Evolutionary conservation across 805 yeast genomes (phyloP), one percentile per base, ranked within the genome.

Genomic region (Candida sphagnicola): DNA sequence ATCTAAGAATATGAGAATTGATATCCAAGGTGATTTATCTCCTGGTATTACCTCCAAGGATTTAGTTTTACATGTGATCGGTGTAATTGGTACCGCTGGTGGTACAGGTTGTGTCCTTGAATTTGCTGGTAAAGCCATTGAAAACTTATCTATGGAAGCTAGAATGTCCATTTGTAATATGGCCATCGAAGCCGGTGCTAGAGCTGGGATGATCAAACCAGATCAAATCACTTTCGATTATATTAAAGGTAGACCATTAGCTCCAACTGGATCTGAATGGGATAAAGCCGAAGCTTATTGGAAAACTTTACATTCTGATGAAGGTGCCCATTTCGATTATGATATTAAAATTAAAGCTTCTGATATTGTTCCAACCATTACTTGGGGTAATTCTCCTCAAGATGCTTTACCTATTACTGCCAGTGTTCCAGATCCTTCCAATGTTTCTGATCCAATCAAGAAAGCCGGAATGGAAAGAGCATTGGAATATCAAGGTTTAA

Each of bases 371-470:
- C 99, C 99, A 50, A 93, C 99, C 17, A 88, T 93, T 45, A 93
- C 99, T 18, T 93, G 99, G 99, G 99, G 99, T 72, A 93, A 93
- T 51, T 91, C 98, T 54, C 99, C 99, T 23, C 98, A 93, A 69
- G 99, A 93, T 60, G 98, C 98, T 34, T 72, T 93, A 47, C 97
- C 99, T 44, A 90, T 93, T 54, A 83, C 95, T 12, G 95, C 86
- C 26, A 55, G 67, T 14, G 95, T 89, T 33, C 99, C 99, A 37
- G 95, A 93, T 59, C 99, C 99, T 45, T 60, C 80, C n/a, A 64
- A 53, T 18, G 75, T 78, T 18, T 61, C 72, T 24, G 93, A 85
- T 59, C 86, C 91, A 46, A 80, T 81, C 59, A 78, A 78, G 61
- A 81, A 78, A 54, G 70, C 84, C 11, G 93, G 95, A 56, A 85